Base-by-base conservation (phyloP, 495 filamentous ascomycete genomes). In the Penicillium manginii region DNA sequence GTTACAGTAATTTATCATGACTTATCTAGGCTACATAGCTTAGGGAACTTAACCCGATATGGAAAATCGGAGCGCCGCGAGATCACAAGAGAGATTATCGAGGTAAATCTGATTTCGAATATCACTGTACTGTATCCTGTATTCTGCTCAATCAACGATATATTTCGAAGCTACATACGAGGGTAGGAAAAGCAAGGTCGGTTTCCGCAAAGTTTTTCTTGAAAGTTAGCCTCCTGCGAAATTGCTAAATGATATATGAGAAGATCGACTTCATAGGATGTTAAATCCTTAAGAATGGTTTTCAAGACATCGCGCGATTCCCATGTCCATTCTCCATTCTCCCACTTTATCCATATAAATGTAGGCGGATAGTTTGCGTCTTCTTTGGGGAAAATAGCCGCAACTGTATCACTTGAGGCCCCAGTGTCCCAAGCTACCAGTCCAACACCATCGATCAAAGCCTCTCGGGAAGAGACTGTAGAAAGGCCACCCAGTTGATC, bases 281-380 rank as follows among this genome's bases (percentile, higher is more conserved):
- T 15, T 14, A 42, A 42, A 42, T 42, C 39, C 5, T 42, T n/a
- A 4, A 42, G n/a, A 17, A n/a, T 4, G 15, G 39, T n/a, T 14
- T 14, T 42, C 10, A 42, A 42, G 15, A 42, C 6, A 4, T 42
- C 39, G 6, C 39, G 5, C 15, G 39, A 42, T 17, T 42, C 39
- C 39, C 39, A 42, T 42, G 39, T 42, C 39, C 39, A 42, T 42
- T 42, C 7, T 17, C 39, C 39, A 42, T 42, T 42, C 5, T 42
- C 39, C 39, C 39, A 42, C 3, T 42, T 14, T 42, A 42, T 17
- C 39, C 39, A 42, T 42, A 42, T 14, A 17, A 42, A 42, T 4
- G 39, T 42, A 14, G n/a, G 39, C 39, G 39, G 5, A n/a, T 42
- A 42, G 15, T 42, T 14, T 7, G 7, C 39, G n/a, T 17, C 39